Evolutionary conservation across 2,329 filamentous ascomycete genomes (phyloP), one percentile per base, ranked within the genome.

Genomic region (Botrytis aclada): DNA sequence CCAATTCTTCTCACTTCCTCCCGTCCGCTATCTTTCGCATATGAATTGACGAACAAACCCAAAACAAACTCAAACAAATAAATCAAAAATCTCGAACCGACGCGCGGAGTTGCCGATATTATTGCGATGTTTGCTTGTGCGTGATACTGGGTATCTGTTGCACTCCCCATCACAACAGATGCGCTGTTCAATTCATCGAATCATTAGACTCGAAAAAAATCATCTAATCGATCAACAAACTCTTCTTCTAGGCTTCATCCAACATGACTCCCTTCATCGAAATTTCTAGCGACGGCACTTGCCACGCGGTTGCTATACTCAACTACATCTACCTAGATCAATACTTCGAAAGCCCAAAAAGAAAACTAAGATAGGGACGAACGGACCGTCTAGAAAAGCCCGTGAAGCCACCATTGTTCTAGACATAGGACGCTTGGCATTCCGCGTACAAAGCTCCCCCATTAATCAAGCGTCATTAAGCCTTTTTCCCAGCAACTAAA

Each of bases 371-470:
- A 41, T 32, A 41, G 37, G 37, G 14, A 39, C 37, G 37, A 41
- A 43, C 61, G 37, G 61, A 39, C 61, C 37, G 37, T 62, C 37
- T n/a, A 41, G 25, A 18, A 41, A 61, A 63, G 16, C 37, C 25
- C n/a, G 18, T 29, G n/a, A 63, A 63, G 61, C 61, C 61, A 43
- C n/a, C n/a, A 29, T 43, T 41, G 37, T 63, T 63, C 61, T 63
- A 63, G 61, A 63, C 16, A n/a, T 43, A 14, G 9, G 22, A 54
- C 9, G 25, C 25, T 39, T 14, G 14, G 34, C 32, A 39, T 34
- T 61, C 34, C 34, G 58, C 22, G 58, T 61, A n/a, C 32, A n/a
- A 39, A 61, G 12, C 22, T 37, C 34, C 34, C 34, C 14, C 34
- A 39, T 37, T n/a, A n/a, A 25, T 61, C 58, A 39, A 60, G 34